phyloP scores from a whole-genome alignment of 306 rosid genomes.

The Prunus persica region Prunus_persica_NCBIv2 NC_034012.1:5159001-5159500 shows the following conservation, averaged over 20 bases:
- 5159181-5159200: slow-evolving; percentile 37
- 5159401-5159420: not conserved
- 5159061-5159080: slow-evolving; percentile 18
- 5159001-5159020: slow-evolving; percentile 47
- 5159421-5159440: not conserved
- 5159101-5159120: not conserved
- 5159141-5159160: slow-evolving; percentile 30
- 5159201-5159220: slow-evolving; percentile 45
- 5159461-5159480: not conserved
- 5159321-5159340: slow-evolving; percentile 16
- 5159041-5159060: slow-evolving; percentile 11
- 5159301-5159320: slow-evolving; percentile 21
- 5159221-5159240: slow-evolving; percentile 35
- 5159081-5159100: slow-evolving; percentile 31
- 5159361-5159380: slow-evolving; percentile 34
- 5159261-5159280: slow-evolving; percentile 21
- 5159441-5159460: not conserved
- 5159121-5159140: slow-evolving; percentile 25
- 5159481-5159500: not conserved
- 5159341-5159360: slow-evolving; percentile 27
- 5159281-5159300: slow-evolving; percentile 23
- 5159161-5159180: slow-evolving; percentile 33
- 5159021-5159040: not conserved
- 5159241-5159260: slow-evolving; percentile 76
- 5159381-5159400: slow-evolving; percentile 14